Evolutionary conservation across 257 asterid species (phyloP).

Genomic region (Solanum chmielewskii): DNA sequence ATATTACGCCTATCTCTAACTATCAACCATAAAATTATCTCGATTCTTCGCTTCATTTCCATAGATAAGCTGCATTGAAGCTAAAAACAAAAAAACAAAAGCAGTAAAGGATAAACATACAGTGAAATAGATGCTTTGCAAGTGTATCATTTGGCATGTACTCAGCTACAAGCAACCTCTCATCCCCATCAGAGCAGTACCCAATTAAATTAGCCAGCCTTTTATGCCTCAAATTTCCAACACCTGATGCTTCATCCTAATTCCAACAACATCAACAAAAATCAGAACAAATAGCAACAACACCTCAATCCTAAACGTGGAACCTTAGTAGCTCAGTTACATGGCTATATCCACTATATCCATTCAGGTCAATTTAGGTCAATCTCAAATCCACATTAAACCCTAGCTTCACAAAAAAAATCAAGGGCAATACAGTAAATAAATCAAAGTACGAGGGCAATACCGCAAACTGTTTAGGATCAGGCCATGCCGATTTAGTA

Average conservation of each 20-base stretch:
- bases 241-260: slow-evolving; percentile 93
- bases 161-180: slow-evolving; percentile 92
- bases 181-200: slow-evolving; percentile 95
- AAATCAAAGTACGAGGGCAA: neutral
- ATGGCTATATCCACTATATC: neutral
- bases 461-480: slow-evolving; percentile 91
- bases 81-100: neutral
- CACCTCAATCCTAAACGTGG: neutral
- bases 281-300: neutral
- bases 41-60: neutral
- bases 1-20: neutral
- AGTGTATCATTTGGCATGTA: slow-evolving; percentile 97
- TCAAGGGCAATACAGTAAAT: neutral
- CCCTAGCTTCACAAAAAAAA: slow-evolving; percentile 9
- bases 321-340: neutral
- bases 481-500: slow-evolving; percentile 88
- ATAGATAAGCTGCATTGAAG: neutral
- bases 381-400: neutral
- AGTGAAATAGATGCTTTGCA: slow-evolving; percentile 90
- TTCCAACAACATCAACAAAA: neutral
- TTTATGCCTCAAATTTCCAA: slow-evolving; percentile 91
- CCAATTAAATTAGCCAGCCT: slow-evolving; percentile 97
- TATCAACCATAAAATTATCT: neutral
- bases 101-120: slow-evolving; percentile 43
- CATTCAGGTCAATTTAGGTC: neutral